These are phyloP conservation scores for Eremomyces bilateralis DNA, from an alignment of 495 filamentous ascomycete genomes.

Conservation along the genomic window DNA sequence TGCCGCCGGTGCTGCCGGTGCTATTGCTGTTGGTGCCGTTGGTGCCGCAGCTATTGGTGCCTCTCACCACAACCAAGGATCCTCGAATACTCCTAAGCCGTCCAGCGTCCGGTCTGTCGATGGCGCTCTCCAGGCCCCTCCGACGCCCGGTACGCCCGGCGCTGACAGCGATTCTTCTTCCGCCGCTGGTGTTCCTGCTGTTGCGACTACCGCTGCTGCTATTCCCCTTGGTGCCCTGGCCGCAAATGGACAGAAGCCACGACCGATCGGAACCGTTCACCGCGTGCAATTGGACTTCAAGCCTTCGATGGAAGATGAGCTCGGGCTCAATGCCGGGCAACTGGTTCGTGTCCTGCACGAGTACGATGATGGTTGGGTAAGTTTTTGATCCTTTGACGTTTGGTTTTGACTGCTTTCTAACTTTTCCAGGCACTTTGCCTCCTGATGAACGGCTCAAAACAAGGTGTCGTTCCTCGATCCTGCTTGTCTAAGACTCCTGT, in stretches of 20 bases:
- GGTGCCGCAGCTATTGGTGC: background rate
- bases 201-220: constrained; percentile 19
- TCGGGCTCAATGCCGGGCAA: constrained; percentile 56
- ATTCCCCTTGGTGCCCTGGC: constrained; percentile 5
- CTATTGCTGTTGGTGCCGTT: constrained; percentile 15
- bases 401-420: constrained; percentile 18
- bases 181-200: constrained; percentile 14
- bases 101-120: constrained; percentile 10
- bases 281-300: constrained; percentile 91
- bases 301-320: constrained; percentile 79
- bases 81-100: constrained; percentile 12
- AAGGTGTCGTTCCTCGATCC: constrained; percentile 83
- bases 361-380: constrained; percentile 97
- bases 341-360: constrained; percentile 79
- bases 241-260: too few relatives aligned
- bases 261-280: constrained; percentile 34
- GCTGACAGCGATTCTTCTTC: constrained; percentile 29
- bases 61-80: constrained; percentile 5
- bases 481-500: constrained; percentile 84
- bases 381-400: constrained; percentile 12
- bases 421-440: constrained; percentile 57
- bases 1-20: constrained; percentile 22
- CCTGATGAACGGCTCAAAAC: constrained; percentile 69
- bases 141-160: constrained; percentile 38
- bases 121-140: constrained; percentile 15